Conservation (phyloP, 2,329 filamentous ascomycete species). For the Colletotrichum viniferum region DNA sequence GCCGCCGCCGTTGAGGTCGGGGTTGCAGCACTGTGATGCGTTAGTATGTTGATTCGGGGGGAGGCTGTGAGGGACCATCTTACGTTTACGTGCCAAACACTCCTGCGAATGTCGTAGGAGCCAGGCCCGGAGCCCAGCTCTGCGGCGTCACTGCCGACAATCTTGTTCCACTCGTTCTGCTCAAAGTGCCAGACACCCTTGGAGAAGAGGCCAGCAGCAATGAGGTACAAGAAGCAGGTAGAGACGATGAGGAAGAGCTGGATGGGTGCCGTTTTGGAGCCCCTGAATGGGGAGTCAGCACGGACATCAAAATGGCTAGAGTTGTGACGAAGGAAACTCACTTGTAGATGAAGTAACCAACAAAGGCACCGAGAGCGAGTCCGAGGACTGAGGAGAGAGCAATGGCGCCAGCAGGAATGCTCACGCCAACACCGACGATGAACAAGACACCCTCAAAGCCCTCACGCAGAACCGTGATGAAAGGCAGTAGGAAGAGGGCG, state of each 20-base stretch:
- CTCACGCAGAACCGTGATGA: constrained; percentile 78
- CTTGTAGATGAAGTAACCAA: constrained; percentile 77
- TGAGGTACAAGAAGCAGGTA: constrained; percentile 80
- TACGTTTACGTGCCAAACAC: constrained; percentile 83
- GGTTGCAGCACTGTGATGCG: constrained; percentile 63
- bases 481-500: constrained; percentile 77
- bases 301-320: no score
- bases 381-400: constrained; percentile 73
- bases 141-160: constrained; percentile 59
- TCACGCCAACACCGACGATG: constrained; percentile 75
- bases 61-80: constrained; percentile 29
- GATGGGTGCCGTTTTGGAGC: constrained; percentile 34
- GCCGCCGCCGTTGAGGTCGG: constrained; percentile 65
- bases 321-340: constrained; percentile 36
- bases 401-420: constrained; percentile 70
- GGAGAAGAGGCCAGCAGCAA: constrained; percentile 81
- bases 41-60: constrained; percentile 34
- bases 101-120: constrained; percentile 76
- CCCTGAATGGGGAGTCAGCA: constrained; percentile 47
- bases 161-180: constrained; percentile 64
- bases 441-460: constrained; percentile 82
- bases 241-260: constrained; percentile 79
- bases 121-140: constrained; percentile 65
- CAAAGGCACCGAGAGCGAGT: constrained; percentile 61
- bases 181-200: constrained; percentile 76